Evolutionary conservation across 139 green algal species (phyloP), one percentile per base, ranked within the genome.

Genomic region (Nannochloris sp.): DNA sequence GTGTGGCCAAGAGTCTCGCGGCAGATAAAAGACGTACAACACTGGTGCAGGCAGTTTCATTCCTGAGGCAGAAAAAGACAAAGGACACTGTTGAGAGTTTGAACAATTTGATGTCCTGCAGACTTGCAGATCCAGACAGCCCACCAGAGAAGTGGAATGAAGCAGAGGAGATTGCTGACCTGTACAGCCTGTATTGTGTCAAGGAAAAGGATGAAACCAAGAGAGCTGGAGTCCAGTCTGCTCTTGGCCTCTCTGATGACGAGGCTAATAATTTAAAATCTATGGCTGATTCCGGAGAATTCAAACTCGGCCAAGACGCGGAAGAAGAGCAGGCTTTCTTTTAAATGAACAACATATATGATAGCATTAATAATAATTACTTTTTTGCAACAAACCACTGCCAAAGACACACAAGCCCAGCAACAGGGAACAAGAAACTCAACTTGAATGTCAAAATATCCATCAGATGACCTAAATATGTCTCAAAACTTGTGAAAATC

Each of bases 91-190:
- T 81, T 43, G 70, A 77, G 57, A 49, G 37, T 48, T 40, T 83
- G 19, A 84, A 85, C 61, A 88, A 90, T 68, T 68, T 90, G 63
- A 49, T 84, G n/a, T 73, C 82, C 4, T 74, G 64, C 48, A 64
- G 74, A 61, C 57, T 71, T 55, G 84, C 81, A 5, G 51, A 81
- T 59, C 85, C 87, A 9, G 74, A 80, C 15, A 73, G 77, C 5
- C 43, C 64, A 48, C 10, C 79, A 36, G 79, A 84, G 48, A 36
- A 78, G 31, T 95, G 87, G 87, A 66, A 61, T 11, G 74, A 85
- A 64, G 29, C 29, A 48, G 79, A 80, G 31, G 90, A 97, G 80
- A 62, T 96, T 57, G 60, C 79, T 53, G 88, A 97, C 61, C 60
- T 97, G 19, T 97, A 78, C 67, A 71, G 48, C 14, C 53, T 73